Conservation (phyloP, 208 protist species). For the Leptomonas seymouri region DNA sequence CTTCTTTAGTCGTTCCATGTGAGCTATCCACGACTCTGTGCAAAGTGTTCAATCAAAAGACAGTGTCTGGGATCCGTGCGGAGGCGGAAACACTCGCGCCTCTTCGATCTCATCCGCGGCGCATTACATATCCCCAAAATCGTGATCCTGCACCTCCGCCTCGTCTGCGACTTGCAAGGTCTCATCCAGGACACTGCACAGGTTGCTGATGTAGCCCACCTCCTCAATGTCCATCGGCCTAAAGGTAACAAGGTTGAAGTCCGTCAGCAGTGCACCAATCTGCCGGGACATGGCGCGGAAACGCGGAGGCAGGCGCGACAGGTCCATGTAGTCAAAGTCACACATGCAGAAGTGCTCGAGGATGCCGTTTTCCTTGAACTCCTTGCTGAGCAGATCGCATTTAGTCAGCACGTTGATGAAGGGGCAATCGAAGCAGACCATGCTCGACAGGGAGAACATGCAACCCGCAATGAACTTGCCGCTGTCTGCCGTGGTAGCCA, state of each 20-base stretch:
- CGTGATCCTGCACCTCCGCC: conserved; percentile 82
- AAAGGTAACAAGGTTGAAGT: conserved; percentile 88
- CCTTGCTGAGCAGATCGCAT: conserved; percentile 81
- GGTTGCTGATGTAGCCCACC: conserved; percentile 63
- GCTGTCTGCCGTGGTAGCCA: conserved; percentile 80
- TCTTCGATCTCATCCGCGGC: no score
- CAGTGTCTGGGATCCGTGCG: no score
- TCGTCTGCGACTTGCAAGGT: conserved; percentile 88
- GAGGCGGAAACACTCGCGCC: no score
- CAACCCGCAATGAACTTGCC: conserved; percentile 93
- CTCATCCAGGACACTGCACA: conserved; percentile 80
- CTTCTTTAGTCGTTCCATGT: no score
- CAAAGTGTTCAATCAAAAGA: no score
- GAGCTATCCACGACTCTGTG: no score
- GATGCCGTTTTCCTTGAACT: conserved; percentile 61
- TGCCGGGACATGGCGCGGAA: conserved; percentile 77
- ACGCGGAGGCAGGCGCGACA: conserved; percentile 57
- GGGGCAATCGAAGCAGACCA: conserved; percentile 92
- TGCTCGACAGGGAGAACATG: conserved; percentile 89
- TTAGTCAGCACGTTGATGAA: conserved; percentile 93
- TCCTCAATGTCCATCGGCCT: conserved; percentile 82
- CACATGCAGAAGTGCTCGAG: conserved; percentile 90
- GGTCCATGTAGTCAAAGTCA: conserved; percentile 88
- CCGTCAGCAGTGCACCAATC: conserved; percentile 64
- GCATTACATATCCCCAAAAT: conserved; percentile 27